Evolutionary conservation across 306 rosid species (phyloP).

Genomic region (Echinosophora koreensis): DNA sequence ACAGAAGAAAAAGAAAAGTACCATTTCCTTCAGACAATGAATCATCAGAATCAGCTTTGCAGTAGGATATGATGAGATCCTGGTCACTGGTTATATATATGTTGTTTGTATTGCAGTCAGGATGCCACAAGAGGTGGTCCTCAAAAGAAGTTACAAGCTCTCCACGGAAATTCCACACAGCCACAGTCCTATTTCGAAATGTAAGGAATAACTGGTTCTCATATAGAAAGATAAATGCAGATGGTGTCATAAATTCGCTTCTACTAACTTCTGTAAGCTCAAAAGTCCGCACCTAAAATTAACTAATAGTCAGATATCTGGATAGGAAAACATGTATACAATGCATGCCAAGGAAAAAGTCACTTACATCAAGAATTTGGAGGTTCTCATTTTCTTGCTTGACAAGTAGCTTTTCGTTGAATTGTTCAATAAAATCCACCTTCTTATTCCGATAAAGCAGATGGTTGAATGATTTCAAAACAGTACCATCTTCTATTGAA

Average conservation of each 20-base stretch:
- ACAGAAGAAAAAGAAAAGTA: constrained; percentile 37
- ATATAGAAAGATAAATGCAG: constrained; percentile 94
- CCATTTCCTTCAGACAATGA: constrained; percentile 92
- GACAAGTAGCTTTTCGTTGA: constrained; percentile 98
- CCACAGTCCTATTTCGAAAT: constrained; percentile 94
- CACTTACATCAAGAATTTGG: constrained; percentile 93
- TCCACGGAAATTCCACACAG: constrained; percentile 99
- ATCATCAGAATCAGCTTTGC: constrained; percentile 99
- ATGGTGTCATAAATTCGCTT: constrained; percentile 96
- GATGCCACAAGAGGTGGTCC: constrained; percentile 99
- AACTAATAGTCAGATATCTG: constrained; percentile 46
- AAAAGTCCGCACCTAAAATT: constrained; percentile 84
- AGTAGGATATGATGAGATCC: constrained; percentile 98
- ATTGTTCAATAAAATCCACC: constrained; percentile 99
- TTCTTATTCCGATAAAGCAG: constrained; percentile 95
- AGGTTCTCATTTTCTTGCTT: constrained; percentile 99
- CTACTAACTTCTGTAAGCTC: constrained; percentile 92
- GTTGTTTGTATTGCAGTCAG: constrained; percentile 98
- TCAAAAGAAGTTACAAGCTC: constrained; percentile 99
- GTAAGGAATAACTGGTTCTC: constrained; percentile 96
- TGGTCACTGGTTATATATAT: constrained; percentile 98
- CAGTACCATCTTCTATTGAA: constrained; percentile 99
- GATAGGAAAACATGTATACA: constrained; percentile 31
- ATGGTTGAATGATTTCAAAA: constrained; percentile 96
- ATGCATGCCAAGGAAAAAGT: constrained; percentile 20